Conservation (phyloP, 352 stramenopile genomes). For the Pseudoperonospora humuli region DNA sequence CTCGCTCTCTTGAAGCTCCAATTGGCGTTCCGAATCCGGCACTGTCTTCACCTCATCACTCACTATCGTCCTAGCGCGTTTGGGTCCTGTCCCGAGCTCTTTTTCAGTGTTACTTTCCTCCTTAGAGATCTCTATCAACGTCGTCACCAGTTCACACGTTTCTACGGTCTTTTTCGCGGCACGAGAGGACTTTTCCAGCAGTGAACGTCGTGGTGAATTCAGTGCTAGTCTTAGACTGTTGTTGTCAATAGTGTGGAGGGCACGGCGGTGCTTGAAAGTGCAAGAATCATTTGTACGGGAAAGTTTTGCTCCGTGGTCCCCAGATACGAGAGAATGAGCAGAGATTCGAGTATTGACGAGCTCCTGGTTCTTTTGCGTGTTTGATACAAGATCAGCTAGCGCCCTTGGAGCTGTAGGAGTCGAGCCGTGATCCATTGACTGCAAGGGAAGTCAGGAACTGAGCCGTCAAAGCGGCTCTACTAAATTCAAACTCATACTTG, state of each 20-base stretch:
- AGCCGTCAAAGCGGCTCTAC: slow-evolving; percentile 11
- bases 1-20: slow-evolving; percentile 28
- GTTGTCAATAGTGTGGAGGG: slow-evolving; percentile 28
- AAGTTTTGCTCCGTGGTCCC: neutral
- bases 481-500: slow-evolving; percentile 31
- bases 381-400: neutral
- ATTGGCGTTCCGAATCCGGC: neutral
- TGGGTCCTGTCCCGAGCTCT: slow-evolving; percentile 1
- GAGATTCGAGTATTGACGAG: slow-evolving; percentile 3
- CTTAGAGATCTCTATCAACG: neutral
- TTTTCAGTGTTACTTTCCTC: neutral
- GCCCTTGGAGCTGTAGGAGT: neutral
- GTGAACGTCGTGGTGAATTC: neutral
- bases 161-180: slow-evolving; percentile 5
- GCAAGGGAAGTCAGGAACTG: slow-evolving; percentile 7
- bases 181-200: neutral
- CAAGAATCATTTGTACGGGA: neutral
- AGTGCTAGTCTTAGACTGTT: slow-evolving; percentile 7
- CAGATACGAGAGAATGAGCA: slow-evolving; percentile 1
- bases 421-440: slow-evolving; percentile 19
- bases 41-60: neutral
- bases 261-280: slow-evolving; percentile 8
- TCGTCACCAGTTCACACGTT: neutral
- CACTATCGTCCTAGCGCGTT: neutral
- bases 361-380: slow-evolving; percentile 35